Base-by-base conservation (phyloP, 2,329 filamentous ascomycete species). In the Monascus ruber region DNA sequence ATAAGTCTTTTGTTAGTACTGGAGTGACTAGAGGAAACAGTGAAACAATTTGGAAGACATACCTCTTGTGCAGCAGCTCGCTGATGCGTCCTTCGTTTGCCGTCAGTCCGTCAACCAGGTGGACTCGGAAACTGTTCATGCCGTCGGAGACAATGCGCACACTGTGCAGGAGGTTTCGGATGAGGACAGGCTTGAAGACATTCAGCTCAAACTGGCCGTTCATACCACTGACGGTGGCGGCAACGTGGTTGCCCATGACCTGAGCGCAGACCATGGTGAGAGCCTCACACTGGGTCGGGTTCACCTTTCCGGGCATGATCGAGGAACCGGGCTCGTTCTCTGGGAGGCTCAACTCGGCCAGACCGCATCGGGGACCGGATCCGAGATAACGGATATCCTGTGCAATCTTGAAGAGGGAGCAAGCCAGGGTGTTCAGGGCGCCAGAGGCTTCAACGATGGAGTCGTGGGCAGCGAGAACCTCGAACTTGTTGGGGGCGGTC, bases 241-340 rank as follows among this genome's bases (percentile, higher is more conserved):
- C 86, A 39, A 87, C 83, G 62, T 96, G 81, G 75, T 98, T 98
- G 58, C 91, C 91, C 76, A 96, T 94, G 46, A 98, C 89, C 68
- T 98, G 91, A 17, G 85, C 79, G 71, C 89, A 95, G 44, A 96
- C 74, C 91, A 98, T 98, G 53, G 91, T 96, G 64, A 98, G 71
- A 45, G 87, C 85, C 73, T 98, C 91, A 69, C 87, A 94, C 70
- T 98, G 91, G 27, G 91, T 98, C 27, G 91, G 91, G 73, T 98
- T 98, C 63, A 98, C 91, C 74, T 98, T 98, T 58, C 91, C 91
- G 34, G 91, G 91, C 91, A 98, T 98, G 73, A 98, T 96, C 53
- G 85, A 93, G 58, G 83, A 91, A 48, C 89, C 89, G 28, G 91
- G 91, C 73, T 98, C 91, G 70, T 98, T 98, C 72, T 98, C 91